Percentiles rank a stretch among this genome's conserved stretches.
Conservation (phyloP, 1,139 yeast species). For the Yamadazyma blattariae region DNA sequence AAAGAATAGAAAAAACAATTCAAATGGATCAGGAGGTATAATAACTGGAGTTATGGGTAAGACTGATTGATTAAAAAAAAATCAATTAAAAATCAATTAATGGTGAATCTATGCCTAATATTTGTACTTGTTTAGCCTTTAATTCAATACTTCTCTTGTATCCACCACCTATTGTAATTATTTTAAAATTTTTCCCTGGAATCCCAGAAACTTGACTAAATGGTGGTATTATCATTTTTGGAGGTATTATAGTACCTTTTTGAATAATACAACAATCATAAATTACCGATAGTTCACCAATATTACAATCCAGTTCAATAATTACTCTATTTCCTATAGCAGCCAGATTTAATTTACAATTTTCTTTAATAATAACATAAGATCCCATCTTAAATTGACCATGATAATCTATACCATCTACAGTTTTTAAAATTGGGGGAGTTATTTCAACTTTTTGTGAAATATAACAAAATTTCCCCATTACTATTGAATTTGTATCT, state of each 20-base stretch:
- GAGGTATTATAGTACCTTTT: slow-evolving; percentile 50
- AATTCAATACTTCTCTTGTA: slow-evolving; percentile 42
- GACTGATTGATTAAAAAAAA: background rate
- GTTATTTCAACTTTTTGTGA: slow-evolving; percentile 24
- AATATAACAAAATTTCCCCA: slow-evolving; percentile 53
- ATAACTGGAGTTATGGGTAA: no score
- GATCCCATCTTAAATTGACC: slow-evolving; percentile 53
- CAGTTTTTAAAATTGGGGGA: slow-evolving; percentile 28
- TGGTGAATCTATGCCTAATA: slow-evolving; percentile 11
- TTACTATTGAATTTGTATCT: slow-evolving; percentile 31
- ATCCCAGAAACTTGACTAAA: slow-evolving; percentile 48
- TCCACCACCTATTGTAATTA: slow-evolving; percentile 34
- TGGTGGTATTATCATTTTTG: slow-evolving; percentile 58
- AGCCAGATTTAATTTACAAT: slow-evolving; percentile 40
- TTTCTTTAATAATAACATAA: slow-evolving; percentile 51
- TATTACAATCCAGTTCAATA: slow-evolving; percentile 40
- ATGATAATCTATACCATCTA: slow-evolving; percentile 12
- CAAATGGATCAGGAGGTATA: no score
- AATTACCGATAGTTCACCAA: slow-evolving; percentile 48
- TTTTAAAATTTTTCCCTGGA: slow-evolving; percentile 29
- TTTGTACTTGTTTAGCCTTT: slow-evolving; percentile 36
- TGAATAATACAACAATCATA: slow-evolving; percentile 62
- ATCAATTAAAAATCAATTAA: no score
- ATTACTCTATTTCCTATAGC: slow-evolving; percentile 57
- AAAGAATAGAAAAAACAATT: no score